phyloP scores from a whole-genome alignment of 257 asterid species.

The Gentiana dahurica region DNA sequence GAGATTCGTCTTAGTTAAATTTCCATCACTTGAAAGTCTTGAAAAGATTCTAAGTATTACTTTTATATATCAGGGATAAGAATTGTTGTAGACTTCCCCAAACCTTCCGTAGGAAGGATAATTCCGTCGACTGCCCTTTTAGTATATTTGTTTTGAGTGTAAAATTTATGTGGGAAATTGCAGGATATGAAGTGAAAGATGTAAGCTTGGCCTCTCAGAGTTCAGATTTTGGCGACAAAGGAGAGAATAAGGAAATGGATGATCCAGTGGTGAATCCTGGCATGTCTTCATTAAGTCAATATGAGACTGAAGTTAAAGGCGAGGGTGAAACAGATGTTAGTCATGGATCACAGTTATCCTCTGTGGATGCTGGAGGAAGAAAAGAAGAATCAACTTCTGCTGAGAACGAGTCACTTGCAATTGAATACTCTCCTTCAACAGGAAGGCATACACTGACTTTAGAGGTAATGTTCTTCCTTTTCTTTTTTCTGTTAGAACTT shows the following conservation, averaged over 20 bases:
- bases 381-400: conserved; percentile 10
- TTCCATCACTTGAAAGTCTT: not conserved
- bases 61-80: not conserved
- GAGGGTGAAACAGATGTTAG: conserved; percentile 15
- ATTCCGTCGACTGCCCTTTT: not conserved
- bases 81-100: not conserved
- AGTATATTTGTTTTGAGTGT: not conserved
- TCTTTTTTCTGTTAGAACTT: not conserved
- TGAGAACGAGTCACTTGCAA: conserved; percentile 16
- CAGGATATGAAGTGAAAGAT: conserved; percentile 13
- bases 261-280: conserved; percentile 16
- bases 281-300: conserved; percentile 16
- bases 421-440: conserved; percentile 8
- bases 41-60: not conserved
- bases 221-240: conserved; percentile 19
- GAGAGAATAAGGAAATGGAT: conserved; percentile 20
- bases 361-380: conserved; percentile 19
- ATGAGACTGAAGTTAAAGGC: conserved; percentile 17
- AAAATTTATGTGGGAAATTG: conserved; percentile 3
- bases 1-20: no score
- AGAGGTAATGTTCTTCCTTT: conserved; percentile 25
- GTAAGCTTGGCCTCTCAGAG: conserved; percentile 7
- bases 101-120: no score
- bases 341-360: conserved; percentile 3
- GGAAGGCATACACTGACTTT: conserved; percentile 31